Base-by-base conservation (phyloP, 164 flowering plant species). In the Piper longum region DNA sequence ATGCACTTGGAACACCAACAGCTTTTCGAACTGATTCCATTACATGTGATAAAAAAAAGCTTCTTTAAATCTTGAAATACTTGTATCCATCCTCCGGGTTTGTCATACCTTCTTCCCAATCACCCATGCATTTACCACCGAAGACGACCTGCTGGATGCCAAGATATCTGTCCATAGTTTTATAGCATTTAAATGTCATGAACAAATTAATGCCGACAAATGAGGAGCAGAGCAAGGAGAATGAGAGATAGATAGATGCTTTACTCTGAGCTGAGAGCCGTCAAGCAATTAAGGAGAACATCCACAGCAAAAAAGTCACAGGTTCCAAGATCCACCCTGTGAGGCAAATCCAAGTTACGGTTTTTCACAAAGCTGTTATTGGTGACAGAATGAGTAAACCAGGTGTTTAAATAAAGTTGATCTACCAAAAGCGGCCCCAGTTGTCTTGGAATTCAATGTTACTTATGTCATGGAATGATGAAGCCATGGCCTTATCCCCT, bases 311-410 rank as follows among this genome's bases (percentile, higher is more conserved):
- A 84, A 70, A 72, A 73, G 73, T 91, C 95, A n/a, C 83, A 77
- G 12, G 98, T 89, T 60, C 96, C 98, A 62, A 91, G 89, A 72
- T 91, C 98, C 12, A 91, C 95, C 98, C 98, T 91, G 96, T 67
- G 64, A 59, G 42, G 56, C 16, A 65, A 67, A 70, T 67, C 62
- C 66, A 57, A 16, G 55, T 60, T 8, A 60, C 11, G 19, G 11
- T 60, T 5, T 61, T 60, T 54, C 13, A 18, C 19, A 42, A 54
- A 42, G 43, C 14, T 60, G 64, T 14, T 59, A 48, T 62, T 8
- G 54, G 45, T 62, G 11, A 68, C 3, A 40, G 55, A 54, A 19
- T 40, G 13, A 40, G 41, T 48, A 2, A 40, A 45, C 14, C 52
- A 36, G 19, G 19, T 61, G 6, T 16, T 16, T 45, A 52, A 63